These are phyloP conservation scores for Plenodomus biglobosus DNA, from an alignment of 2,329 filamentous ascomycete genomes.

Conservation along the genomic window DNA sequence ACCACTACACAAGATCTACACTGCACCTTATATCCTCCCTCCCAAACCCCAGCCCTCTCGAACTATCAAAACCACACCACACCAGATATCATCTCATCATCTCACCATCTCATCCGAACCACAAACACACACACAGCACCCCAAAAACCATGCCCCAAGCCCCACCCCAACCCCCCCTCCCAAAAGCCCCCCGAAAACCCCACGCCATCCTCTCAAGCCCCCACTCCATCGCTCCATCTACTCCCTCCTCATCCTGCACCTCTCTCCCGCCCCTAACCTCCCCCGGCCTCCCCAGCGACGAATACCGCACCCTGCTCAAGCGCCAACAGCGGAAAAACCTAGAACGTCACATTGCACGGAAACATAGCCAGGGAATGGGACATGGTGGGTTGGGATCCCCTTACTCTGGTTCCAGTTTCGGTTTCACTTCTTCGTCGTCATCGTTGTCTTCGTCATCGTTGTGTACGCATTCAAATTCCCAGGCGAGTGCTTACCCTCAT, in stretches of 20 bases:
- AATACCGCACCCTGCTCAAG: conserved; percentile 5
- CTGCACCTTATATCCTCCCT: neutral
- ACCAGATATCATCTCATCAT: neutral
- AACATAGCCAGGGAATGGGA: too few relatives aligned
- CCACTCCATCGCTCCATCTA: conserved; percentile 22
- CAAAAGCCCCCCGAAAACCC: too few relatives aligned
- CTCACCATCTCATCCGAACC: too few relatives aligned
- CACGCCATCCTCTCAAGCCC: neutral
- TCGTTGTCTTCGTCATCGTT: too few relatives aligned
- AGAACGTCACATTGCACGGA: conserved; percentile 5
- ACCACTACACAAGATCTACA: neutral
- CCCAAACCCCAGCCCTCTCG: neutral
- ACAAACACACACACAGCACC: too few relatives aligned
- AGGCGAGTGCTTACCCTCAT: too few relatives aligned
- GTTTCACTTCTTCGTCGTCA: too few relatives aligned
- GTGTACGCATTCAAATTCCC: too few relatives aligned
- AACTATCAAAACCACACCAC: too few relatives aligned
- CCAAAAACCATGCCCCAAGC: neutral
- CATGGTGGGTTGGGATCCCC: too few relatives aligned
- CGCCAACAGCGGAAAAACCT: conserved; percentile 6
- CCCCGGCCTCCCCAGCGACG: conserved; percentile 10
- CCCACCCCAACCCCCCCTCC: neutral
- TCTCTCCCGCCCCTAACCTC: conserved; percentile 21
- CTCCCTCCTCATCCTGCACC: conserved; percentile 31
- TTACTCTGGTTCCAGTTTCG: too few relatives aligned